Evolutionary conservation across 768 basidiomycete genomes (phyloP).

Genomic region (Trichaptum fuscoviolaceum): DNA sequence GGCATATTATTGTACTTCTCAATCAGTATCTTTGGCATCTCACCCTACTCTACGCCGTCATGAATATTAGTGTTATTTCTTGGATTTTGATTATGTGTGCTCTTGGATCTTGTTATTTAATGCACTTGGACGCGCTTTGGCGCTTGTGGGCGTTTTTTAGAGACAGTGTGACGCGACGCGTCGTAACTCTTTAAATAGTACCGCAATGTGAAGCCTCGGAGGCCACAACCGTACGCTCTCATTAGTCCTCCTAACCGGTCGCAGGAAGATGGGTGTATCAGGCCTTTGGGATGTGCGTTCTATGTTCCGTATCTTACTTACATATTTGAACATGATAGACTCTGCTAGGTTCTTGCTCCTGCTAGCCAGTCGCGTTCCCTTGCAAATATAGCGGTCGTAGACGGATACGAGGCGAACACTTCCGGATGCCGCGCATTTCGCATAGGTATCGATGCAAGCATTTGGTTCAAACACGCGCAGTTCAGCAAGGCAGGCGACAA

Average conservation of each 20-base stretch:
- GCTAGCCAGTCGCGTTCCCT: constrained; percentile 69
- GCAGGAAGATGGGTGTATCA: constrained; percentile 19
- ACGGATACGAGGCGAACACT: constrained; percentile 71
- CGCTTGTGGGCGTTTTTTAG: neutral
- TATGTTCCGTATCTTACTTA: constrained; percentile 17
- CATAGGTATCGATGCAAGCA: constrained; percentile 79
- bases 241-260: neutral
- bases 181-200: neutral
- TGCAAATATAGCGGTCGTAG: constrained; percentile 66
- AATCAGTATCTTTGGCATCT: neutral
- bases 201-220: neutral
- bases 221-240: neutral
- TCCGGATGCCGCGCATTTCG: constrained; percentile 66
- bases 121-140: neutral
- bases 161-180: neutral
- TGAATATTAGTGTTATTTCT: neutral
- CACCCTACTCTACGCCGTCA: neutral
- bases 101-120: too few species aligned
- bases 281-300: constrained; percentile 22
- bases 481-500: constrained; percentile 80
- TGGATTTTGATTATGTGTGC: too few species aligned
- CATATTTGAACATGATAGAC: constrained; percentile 13
- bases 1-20: neutral
- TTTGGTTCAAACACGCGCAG: constrained; percentile 79
- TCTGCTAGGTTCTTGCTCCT: constrained; percentile 60